Conservation (phyloP, 495 filamentous ascomycete species). For the Hypoxylon subgilvum region DNA sequence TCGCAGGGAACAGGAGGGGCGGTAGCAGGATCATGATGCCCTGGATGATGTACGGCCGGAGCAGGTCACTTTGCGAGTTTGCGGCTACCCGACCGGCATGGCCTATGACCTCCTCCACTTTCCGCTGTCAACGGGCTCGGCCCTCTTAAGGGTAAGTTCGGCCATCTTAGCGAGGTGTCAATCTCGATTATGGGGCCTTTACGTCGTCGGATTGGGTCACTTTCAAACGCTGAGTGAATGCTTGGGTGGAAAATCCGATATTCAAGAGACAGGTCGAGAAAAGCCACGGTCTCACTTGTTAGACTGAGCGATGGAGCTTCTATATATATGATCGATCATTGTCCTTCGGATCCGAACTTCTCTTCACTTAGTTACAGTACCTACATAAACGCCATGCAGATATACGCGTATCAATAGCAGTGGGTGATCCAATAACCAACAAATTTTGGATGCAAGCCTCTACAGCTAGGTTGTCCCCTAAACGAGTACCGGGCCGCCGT, state of each 20-base stretch:
- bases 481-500: not conserved
- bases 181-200: too few relatives aligned
- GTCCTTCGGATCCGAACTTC: not conserved
- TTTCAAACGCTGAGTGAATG: not conserved
- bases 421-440: too few relatives aligned
- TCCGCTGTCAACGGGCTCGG: constrained; percentile 4
- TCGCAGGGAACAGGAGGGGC: constrained; percentile 51
- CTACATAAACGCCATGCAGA: not conserved
- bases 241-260: not conserved
- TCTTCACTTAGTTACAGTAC: not conserved
- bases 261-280: not conserved
- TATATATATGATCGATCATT: constrained; percentile 3
- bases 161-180: too few relatives aligned
- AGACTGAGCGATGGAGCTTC: not conserved
- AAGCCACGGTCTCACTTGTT: not conserved
- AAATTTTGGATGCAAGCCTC: too few relatives aligned
- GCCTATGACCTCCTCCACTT: constrained; percentile 58
- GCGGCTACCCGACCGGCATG: constrained; percentile 47
- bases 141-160: too few relatives aligned
- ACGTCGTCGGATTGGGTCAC: too few relatives aligned
- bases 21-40: constrained; percentile 49
- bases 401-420: not conserved
- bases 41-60: constrained; percentile 29
- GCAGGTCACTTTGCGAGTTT: constrained; percentile 21
- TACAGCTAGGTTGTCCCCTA: too few relatives aligned